A percentile compares a stretch with the other conserved stretches of the same genome.
Conservation (phyloP, 1,284 basidiomycete species). For the Sporisorium scitamineum region DNA sequence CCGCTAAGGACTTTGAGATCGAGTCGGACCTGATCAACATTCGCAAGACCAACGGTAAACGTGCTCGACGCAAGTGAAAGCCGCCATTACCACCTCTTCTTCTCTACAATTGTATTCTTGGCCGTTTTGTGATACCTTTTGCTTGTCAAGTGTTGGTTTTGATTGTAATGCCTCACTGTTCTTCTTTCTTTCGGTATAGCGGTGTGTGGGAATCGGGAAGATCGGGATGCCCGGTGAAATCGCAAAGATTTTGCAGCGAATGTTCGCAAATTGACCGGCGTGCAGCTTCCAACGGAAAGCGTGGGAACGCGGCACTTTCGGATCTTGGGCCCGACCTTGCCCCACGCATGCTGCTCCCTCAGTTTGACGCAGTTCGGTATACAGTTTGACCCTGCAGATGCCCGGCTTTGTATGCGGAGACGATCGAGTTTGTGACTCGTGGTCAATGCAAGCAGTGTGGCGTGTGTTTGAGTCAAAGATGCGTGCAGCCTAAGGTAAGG, state of each 20-base stretch:
- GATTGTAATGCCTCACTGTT: background rate
- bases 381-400: constrained; percentile 1
- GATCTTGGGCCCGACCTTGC: background rate
- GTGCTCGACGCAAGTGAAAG: constrained; percentile 55
- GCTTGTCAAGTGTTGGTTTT: too few relatives aligned
- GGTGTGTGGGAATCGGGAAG: background rate
- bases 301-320: constrained; percentile 11
- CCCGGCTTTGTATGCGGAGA: too few relatives aligned
- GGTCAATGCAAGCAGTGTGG: too few relatives aligned
- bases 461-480: too few relatives aligned
- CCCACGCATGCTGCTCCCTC: background rate
- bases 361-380: background rate
- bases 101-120: background rate
- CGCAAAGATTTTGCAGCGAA: background rate
- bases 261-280: constrained; percentile 9
- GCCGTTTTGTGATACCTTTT: background rate
- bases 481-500: too few relatives aligned
- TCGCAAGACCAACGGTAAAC: constrained; percentile 66
- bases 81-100: background rate
- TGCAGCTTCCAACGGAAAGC: background rate
- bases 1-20: constrained; percentile 67
- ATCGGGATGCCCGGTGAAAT: background rate
- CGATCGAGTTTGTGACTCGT: too few relatives aligned
- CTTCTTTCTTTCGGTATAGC: background rate
- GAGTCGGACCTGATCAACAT: constrained; percentile 68